Evolutionary conservation across 192 early-diverging fungal genomes (phyloP).

Genomic region (Podila epicladia): DNA sequence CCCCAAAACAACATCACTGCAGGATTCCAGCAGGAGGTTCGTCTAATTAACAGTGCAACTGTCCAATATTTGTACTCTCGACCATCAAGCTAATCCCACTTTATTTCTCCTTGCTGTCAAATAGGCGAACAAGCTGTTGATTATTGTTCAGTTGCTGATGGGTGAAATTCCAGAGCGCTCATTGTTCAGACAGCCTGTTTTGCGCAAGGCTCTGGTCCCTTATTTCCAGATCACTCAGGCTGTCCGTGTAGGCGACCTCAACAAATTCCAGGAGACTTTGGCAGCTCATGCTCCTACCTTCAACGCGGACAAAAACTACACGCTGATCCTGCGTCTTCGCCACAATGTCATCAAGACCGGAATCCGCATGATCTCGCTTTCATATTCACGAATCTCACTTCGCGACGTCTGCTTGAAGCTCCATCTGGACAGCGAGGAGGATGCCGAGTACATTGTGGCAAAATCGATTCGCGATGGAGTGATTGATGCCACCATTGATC

Average conservation of each 20-base stretch:
- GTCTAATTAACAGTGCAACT: not conserved
- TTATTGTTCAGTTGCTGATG: constrained; percentile 98
- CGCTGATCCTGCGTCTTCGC: constrained; percentile 92
- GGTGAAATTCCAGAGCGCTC: constrained; percentile 98
- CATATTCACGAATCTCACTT: constrained; percentile 96
- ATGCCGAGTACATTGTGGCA: constrained; percentile 98
- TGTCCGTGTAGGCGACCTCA: constrained; percentile 94
- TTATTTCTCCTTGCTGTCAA: not conserved
- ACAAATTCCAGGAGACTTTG: constrained; percentile 91
- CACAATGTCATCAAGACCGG: constrained; percentile 99
- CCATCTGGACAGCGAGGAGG: constrained; percentile 97
- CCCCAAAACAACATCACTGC: constrained; percentile 86
- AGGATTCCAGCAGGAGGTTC: constrained; percentile 95
- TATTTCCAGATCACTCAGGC: constrained; percentile 98
- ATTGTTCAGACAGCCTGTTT: constrained; percentile 87
- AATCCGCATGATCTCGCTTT: constrained; percentile 94
- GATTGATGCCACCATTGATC: constrained; percentile 97
- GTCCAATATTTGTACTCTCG: not conserved
- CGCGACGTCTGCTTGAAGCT: constrained; percentile 97
- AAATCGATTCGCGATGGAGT: constrained; percentile 99
- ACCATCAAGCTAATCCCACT: not conserved
- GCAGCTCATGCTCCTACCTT: constrained; percentile 80
- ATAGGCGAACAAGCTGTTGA: constrained; percentile 91
- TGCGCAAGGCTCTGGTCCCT: constrained; percentile 87
- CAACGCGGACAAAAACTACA: constrained; percentile 87